phyloP scores from a whole-genome alignment of 768 basidiomycete species.

The Boletus rufocinnamomeus region DNA sequence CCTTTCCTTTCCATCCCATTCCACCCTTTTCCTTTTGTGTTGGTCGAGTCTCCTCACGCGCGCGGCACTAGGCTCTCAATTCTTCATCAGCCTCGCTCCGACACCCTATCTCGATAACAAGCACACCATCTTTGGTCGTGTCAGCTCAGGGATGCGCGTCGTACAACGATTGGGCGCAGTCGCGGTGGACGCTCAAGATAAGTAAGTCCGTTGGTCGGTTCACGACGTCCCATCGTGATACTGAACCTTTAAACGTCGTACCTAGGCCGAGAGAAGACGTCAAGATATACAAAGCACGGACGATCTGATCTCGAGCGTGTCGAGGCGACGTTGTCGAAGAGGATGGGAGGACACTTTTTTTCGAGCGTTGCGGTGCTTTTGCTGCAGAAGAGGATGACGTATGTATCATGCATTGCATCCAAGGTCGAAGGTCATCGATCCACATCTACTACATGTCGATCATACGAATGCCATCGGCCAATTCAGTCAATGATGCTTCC shows the following conservation, averaged over 20 bases:
- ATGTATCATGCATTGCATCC: neutral
- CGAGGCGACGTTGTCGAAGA: neutral
- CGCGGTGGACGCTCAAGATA: conserved; percentile 84
- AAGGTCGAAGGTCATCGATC: no score
- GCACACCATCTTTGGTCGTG: conserved; percentile 90
- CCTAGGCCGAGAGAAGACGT: conserved; percentile 73
- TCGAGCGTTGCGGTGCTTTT: neutral
- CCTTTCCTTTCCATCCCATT: neutral
- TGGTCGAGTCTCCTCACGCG: neutral
- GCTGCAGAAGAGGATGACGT: neutral
- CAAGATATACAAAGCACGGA: conserved; percentile 80
- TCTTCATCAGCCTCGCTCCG: conserved; percentile 79
- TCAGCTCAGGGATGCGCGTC: conserved; percentile 88
- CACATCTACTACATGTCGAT: neutral
- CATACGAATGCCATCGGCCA: neutral
- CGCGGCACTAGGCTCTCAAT: conserved; percentile 30
- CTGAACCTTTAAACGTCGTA: neutral
- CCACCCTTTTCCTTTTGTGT: neutral
- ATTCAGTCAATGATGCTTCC: neutral
- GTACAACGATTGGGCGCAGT: conserved; percentile 91
- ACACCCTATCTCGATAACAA: conserved; percentile 85
- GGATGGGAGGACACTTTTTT: neutral
- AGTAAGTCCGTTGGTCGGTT: conserved; percentile 47
- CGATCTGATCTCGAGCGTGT: conserved; percentile 8
- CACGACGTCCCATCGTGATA: neutral